Evolutionary conservation across 805 yeast species (phyloP).

Genomic region (Candida vaughaniae): DNA sequence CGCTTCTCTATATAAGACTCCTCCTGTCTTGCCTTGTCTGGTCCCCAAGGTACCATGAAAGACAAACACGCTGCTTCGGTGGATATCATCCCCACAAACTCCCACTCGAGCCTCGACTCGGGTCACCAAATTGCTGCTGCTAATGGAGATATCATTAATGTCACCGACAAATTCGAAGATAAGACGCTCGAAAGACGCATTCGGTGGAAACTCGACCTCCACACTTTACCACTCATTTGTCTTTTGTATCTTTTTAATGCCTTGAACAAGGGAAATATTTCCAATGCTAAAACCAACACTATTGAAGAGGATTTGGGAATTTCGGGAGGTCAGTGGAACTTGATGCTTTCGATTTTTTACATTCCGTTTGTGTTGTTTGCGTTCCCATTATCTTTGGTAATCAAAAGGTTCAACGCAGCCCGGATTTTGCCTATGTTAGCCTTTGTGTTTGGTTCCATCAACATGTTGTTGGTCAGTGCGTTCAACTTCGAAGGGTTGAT

Average conservation of each 20-base stretch:
- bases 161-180: conserved; percentile 15
- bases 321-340: conserved; percentile 43
- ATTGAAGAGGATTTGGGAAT: conserved; percentile 42
- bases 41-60: conserved; percentile 6
- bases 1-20: neutral
- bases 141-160: conserved; percentile 17
- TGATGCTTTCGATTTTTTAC: conserved; percentile 45
- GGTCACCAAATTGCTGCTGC: conserved; percentile 15
- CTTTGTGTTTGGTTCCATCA: conserved; percentile 45
- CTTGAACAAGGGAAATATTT: conserved; percentile 49
- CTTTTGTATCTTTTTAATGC: conserved; percentile 48
- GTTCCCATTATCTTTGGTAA: conserved; percentile 41
- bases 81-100: conserved; percentile 1
- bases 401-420: conserved; percentile 43
- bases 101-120: conserved; percentile 7
- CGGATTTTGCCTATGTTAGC: conserved; percentile 44
- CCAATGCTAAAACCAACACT: conserved; percentile 50
- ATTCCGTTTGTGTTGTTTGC: conserved; percentile 47
- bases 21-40: neutral
- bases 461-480: conserved; percentile 32
- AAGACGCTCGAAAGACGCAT: conserved; percentile 26
- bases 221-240: conserved; percentile 45
- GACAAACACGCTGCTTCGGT: conserved; percentile 3
- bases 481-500: conserved; percentile 37
- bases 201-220: conserved; percentile 40